Evolutionary conservation across 2,329 filamentous ascomycete genomes (phyloP), one percentile per base, ranked within the genome.

Genomic region (Neurospora crassa): DNA sequence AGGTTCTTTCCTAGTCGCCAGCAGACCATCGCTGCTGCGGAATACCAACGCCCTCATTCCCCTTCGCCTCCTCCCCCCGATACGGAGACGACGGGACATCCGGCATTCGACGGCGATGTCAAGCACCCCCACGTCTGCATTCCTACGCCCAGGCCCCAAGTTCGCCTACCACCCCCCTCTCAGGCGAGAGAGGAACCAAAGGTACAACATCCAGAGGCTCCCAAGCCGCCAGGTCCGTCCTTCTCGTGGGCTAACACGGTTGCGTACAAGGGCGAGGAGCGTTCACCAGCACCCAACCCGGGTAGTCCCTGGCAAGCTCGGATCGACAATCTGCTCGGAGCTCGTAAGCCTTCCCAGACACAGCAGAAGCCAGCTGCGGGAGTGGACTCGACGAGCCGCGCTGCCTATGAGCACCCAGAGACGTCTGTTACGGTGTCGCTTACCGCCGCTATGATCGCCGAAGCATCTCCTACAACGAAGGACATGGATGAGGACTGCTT

Each of bases 401-500:
- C 83, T 76, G 88, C 86, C 68, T 85, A 90, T 74, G 90, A 92
- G 71, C 86, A 91, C 70, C 29, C 71, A 6, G 72, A 71, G 8
- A 42, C 69, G 2, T 34, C 86, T 40, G 90, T 92, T 5, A 92
- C 92, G 0, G 92, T 96, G 2, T 93, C 91, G 14, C 82, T 95
- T 8, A 92, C 81, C 68, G 79, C 82, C 74, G 71, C 77, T 10
- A 29, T 40, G 47, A 20, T n/a, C 5, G 40, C 45, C 68, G 78
- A 79, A 40, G 83, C 82, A 68, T 83, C 84, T 40, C 78, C 86
- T 24, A 84, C 84, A 18, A 89, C 89, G 4, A 92, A 90, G 77
- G 88, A 89, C 68, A 91, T 93, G 81, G 91, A 91, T 6, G 91
- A 93, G 74, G 90, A 92, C 73, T 92, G 92, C 74, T 94, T 94